Conservation (phyloP, 306 rosid species). For the Betula pendula region DNA sequence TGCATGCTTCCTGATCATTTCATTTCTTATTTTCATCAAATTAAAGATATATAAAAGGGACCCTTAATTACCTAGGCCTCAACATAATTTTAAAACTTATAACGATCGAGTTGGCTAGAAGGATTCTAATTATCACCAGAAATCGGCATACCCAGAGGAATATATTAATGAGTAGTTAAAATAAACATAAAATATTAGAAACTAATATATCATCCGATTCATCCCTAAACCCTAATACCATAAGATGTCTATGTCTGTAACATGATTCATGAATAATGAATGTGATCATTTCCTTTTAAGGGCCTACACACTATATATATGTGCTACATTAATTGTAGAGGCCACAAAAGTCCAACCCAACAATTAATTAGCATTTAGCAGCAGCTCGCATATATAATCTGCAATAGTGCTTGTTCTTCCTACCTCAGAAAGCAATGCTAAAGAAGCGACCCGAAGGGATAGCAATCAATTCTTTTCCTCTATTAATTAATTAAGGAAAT, state of each 20-base stretch:
- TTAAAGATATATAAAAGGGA: too few relatives aligned
- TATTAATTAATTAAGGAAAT: not conserved
- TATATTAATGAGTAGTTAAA: not conserved
- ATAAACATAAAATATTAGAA: not conserved
- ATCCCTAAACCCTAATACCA: not conserved
- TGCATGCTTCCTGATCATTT: too few relatives aligned
- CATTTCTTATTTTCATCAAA: too few relatives aligned
- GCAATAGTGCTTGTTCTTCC: not conserved
- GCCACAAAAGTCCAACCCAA: constrained; percentile 12
- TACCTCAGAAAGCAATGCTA: not conserved
- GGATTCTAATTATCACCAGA: not conserved
- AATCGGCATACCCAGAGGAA: not conserved
- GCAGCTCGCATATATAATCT: not conserved
- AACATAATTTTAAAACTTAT: too few relatives aligned
- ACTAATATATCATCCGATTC: not conserved
- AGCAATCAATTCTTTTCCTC: not conserved
- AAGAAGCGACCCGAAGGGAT: not conserved
- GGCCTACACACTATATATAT: not conserved
- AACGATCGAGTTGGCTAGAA: too few relatives aligned
- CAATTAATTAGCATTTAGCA: constrained; percentile 21
- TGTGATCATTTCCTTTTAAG: not conserved
- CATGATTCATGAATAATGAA: not conserved
- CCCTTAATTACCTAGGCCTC: too few relatives aligned
- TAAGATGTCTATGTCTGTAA: not conserved
- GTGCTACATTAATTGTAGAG: not conserved